Evolutionary conservation across 306 rosid species (phyloP).

Genomic region (Vigna trinervia): DNA sequence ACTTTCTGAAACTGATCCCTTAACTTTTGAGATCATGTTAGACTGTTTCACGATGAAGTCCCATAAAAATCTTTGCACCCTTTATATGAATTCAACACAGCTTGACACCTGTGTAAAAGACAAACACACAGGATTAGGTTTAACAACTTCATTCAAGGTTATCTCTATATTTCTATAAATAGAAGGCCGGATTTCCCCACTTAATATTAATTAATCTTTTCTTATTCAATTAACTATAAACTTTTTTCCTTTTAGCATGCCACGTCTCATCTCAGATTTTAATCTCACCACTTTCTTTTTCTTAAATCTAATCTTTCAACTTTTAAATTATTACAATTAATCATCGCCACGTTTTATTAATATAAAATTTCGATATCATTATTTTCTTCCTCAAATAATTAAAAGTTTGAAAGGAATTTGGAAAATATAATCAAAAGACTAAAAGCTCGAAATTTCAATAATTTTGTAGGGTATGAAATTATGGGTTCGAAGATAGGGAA

Average conservation of each 20-base stretch:
- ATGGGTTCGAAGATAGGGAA: not conserved
- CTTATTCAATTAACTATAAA: not conserved
- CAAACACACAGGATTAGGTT: not conserved
- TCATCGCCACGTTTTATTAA: not conserved
- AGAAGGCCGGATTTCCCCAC: not conserved
- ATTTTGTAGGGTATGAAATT: not conserved
- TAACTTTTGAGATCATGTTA: not conserved
- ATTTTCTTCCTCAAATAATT: not conserved
- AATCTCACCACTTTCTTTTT: not conserved
- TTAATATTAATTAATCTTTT: not conserved
- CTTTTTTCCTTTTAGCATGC: not conserved
- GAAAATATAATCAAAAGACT: not conserved
- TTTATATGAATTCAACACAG: not conserved
- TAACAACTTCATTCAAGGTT: not conserved
- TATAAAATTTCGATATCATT: not conserved
- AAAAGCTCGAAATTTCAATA: not conserved
- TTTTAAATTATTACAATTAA: not conserved
- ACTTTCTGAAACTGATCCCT: constrained; percentile 11
- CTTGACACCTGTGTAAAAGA: not conserved
- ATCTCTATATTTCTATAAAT: not conserved
- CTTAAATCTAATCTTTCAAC: not conserved
- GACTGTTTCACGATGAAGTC: not conserved
- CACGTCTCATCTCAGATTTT: no score
- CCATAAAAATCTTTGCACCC: constrained; percentile 20
- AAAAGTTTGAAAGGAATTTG: not conserved